A percentile compares a stretch with the other conserved stretches of the same genome.
Evolutionary conservation across 2,329 filamentous ascomycete genomes (phyloP).

Genomic region (Penicillium brevicompactum): DNA sequence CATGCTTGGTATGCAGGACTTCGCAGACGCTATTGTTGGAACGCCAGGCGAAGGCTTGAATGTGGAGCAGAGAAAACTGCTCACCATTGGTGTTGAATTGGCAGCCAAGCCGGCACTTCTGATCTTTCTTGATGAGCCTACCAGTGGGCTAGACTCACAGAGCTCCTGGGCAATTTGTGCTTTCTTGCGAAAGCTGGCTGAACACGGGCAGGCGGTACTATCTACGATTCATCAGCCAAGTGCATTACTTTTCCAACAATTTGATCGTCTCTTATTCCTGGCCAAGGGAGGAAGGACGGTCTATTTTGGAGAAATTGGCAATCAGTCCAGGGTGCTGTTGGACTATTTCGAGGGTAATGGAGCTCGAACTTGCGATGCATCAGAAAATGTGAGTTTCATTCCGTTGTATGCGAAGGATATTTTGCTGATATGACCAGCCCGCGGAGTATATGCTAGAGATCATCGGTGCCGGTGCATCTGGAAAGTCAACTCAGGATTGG

Average conservation of each 20-base stretch:
- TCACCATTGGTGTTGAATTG: conserved; percentile 7
- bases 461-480: conserved; percentile 62
- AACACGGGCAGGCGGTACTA: conserved; percentile 2
- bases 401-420: not conserved
- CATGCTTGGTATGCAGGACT: conserved; percentile 84
- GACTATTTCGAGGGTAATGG: conserved; percentile 66
- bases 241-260: conserved; percentile 2
- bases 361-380: conserved; percentile 58
- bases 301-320: conserved; percentile 67
- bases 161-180: conserved; percentile 2
- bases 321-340: conserved; percentile 58
- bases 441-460: conserved; percentile 71
- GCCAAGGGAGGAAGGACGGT: conserved; percentile 66
- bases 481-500: conserved; percentile 69
- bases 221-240: conserved; percentile 5
- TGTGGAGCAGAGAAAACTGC: conserved; percentile 61
- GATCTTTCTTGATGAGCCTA: conserved; percentile 4
- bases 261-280: conserved; percentile 52
- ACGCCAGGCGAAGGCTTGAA: conserved; percentile 75
- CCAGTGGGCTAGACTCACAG: not conserved
- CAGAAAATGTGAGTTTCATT: conserved; percentile 56
- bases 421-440: conserved; percentile 40
- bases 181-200: not conserved
- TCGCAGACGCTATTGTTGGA: conserved; percentile 84
- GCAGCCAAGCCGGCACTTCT: not conserved